Evolutionary conservation across 2,329 filamentous ascomycete genomes (phyloP), one percentile per base, ranked within the genome.

Genomic region (Aulographum hederae): DNA sequence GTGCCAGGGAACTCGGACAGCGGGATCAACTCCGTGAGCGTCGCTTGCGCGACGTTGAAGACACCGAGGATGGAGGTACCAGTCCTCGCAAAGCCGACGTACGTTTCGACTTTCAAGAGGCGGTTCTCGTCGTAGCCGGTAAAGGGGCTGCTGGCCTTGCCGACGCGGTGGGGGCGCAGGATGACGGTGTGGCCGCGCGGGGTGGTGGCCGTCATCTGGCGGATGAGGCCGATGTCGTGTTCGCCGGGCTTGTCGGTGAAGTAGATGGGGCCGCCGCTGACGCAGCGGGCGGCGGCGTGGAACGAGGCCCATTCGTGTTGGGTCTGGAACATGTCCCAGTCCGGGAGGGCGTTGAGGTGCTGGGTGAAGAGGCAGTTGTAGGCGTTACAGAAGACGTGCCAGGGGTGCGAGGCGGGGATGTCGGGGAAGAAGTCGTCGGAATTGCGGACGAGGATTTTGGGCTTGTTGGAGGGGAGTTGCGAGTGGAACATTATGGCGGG

Each of bases 321-420:
- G 1, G 73, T 76, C 43, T 78, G 73, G 45, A 78, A 78, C 73
- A 78, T 78, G 44, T 78, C 73, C 73, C 73, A 78, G 51, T 94
- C 85, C 0, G 89, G 86, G 1, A 95, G 56, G 1, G 82, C 69
- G 42, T 94, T 93, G 19, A 95, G 61, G 45, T 89, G 76, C 39
- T 81, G 73, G 2, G 78, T 85, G 11, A 95, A 60, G 1, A 95
- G 61, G 19, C 71, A 65, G 48, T 92, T 94, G 53, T 94, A 79
- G 0, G 86, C 86, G 47, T 95, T 98, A 39, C 77, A 72, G 62
- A 91, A 98, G 21, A 95, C 67, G 51, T 98, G 89, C 86, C 89
- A 98, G 0, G 85, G 70, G 38, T 98, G 89, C 5, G 78, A 82
- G 0, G 71, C 67, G 0, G 75, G 69, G 3, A 84, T 67, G 28